phyloP scores from a whole-genome alignment of 768 basidiomycete species.

The Rubroboletus satanas region DNA sequence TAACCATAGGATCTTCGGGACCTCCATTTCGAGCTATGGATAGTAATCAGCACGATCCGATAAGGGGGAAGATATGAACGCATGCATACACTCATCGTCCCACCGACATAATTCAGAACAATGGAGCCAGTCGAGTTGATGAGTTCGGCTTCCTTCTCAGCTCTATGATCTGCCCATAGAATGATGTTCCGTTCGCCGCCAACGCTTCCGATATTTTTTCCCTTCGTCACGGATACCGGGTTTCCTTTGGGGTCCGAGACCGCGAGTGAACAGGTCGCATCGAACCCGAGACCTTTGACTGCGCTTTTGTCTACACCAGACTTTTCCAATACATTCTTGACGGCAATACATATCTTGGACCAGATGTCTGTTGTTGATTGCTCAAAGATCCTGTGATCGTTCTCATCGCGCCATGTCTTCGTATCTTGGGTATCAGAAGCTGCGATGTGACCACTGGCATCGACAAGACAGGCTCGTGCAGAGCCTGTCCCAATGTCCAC shows the following conservation, averaged over 20 bases:
- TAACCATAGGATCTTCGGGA: constrained; percentile 96
- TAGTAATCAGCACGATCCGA: constrained; percentile 6
- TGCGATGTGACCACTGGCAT: constrained; percentile 59
- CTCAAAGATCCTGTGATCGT: constrained; percentile 92
- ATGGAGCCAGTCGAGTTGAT: constrained; percentile 84
- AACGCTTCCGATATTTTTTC: constrained; percentile 51
- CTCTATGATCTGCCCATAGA: constrained; percentile 96
- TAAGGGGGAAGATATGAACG: neutral
- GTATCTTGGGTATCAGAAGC: constrained; percentile 81
- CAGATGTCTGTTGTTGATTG: constrained; percentile 92
- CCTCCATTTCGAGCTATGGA: constrained; percentile 90
- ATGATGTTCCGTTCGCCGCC: constrained; percentile 81
- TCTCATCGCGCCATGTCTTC: constrained; percentile 78
- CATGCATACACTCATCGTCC: constrained; percentile 80
- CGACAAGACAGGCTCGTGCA: constrained; percentile 80
- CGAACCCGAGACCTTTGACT: constrained; percentile 89
- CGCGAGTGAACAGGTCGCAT: constrained; percentile 95
- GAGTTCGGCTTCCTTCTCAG: constrained; percentile 83
- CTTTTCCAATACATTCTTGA: constrained; percentile 58
- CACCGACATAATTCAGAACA: constrained; percentile 93
- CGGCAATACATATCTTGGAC: constrained; percentile 58
- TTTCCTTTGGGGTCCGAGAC: constrained; percentile 72
- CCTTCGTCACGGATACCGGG: constrained; percentile 73
- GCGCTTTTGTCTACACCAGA: constrained; percentile 51
- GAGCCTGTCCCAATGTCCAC: constrained; percentile 93